A percentile compares a stretch with the other conserved stretches of the same genome.
Evolutionary conservation across 257 asterid species (phyloP).

Genomic region (Euphrasia confusa): DNA sequence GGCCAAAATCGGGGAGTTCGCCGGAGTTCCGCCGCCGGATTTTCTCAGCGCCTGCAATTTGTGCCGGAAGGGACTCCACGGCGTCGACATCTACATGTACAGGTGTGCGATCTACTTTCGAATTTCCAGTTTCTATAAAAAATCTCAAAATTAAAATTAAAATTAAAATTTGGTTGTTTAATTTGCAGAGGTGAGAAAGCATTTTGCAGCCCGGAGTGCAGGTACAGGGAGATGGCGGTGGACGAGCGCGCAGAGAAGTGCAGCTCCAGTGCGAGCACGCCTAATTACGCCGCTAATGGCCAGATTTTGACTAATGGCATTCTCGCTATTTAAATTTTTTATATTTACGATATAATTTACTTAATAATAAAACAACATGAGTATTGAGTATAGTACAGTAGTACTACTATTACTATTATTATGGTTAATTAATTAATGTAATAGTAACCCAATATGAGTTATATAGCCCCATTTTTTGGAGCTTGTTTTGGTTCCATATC

Average conservation of each 20-base stretch:
- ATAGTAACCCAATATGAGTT: too few species aligned
- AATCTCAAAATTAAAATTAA: neutral
- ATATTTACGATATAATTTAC: too few species aligned
- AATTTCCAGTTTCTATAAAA: neutral
- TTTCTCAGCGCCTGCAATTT: slow-evolving; percentile 64
- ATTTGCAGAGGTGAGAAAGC: slow-evolving; percentile 76
- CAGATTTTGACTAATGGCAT: slow-evolving; percentile 59
- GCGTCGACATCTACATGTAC: slow-evolving; percentile 87
- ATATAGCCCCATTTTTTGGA: too few species aligned
- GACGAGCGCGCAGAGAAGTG: slow-evolving; percentile 66
- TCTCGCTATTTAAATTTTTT: slow-evolving; percentile 39
- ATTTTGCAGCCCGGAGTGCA: slow-evolving; percentile 78
- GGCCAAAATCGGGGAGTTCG: slow-evolving; percentile 30
- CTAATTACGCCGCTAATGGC: slow-evolving; percentile 30
- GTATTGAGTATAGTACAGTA: too few species aligned
- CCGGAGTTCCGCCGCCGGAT: slow-evolving; percentile 46
- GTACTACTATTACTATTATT: too few species aligned
- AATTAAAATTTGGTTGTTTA: neutral
- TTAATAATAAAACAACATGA: too few species aligned
- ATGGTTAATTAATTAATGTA: too few species aligned
- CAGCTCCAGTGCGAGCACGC: slow-evolving; percentile 34
- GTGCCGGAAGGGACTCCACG: slow-evolving; percentile 70
- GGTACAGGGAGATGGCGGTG: slow-evolving; percentile 51
- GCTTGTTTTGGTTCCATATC: too few species aligned
- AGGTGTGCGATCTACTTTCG: slow-evolving; percentile 40